phyloP scores from a whole-genome alignment of 1,284 basidiomycete species.

The Malassezia sp. region DNA sequence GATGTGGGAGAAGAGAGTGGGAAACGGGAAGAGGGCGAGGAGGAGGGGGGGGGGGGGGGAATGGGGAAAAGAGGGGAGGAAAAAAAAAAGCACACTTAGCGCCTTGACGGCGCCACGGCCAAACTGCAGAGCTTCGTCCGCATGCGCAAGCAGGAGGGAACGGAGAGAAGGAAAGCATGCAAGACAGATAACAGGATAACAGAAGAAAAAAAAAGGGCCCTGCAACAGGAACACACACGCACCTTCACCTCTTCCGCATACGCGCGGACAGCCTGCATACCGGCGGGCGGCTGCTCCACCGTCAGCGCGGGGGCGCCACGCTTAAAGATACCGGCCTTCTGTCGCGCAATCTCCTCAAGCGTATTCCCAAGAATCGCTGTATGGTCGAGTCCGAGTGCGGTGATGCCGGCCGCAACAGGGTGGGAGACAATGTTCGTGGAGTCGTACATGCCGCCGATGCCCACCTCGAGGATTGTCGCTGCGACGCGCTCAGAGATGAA shows the following conservation, averaged over 20 bases:
- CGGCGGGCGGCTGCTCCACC: slow-evolving; percentile 65
- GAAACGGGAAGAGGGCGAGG: no score
- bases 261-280: slow-evolving; percentile 55
- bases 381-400: slow-evolving; percentile 86
- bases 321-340: slow-evolving; percentile 97
- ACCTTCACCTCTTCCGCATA: slow-evolving; percentile 10
- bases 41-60: no score
- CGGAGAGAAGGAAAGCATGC: no score
- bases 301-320: slow-evolving; percentile 72
- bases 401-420: slow-evolving; percentile 78
- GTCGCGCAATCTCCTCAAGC: slow-evolving; percentile 76
- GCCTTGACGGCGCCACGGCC: no score
- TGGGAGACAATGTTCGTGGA: slow-evolving; percentile 90
- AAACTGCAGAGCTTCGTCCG: no score
- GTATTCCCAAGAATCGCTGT: slow-evolving; percentile 82
- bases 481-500: slow-evolving; percentile 70
- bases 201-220: slow-evolving; percentile 1
- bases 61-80: no score
- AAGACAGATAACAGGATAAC: slow-evolving; percentile 56
- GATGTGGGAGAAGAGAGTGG: no score
- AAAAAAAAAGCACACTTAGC: no score
- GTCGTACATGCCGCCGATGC: slow-evolving; percentile 87
- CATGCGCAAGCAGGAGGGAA: no score
- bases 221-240: no score
- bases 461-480: slow-evolving; percentile 89